Conservation (phyloP, 2,329 filamentous ascomycete species). For the Fusarium sulawesiense region DNA sequence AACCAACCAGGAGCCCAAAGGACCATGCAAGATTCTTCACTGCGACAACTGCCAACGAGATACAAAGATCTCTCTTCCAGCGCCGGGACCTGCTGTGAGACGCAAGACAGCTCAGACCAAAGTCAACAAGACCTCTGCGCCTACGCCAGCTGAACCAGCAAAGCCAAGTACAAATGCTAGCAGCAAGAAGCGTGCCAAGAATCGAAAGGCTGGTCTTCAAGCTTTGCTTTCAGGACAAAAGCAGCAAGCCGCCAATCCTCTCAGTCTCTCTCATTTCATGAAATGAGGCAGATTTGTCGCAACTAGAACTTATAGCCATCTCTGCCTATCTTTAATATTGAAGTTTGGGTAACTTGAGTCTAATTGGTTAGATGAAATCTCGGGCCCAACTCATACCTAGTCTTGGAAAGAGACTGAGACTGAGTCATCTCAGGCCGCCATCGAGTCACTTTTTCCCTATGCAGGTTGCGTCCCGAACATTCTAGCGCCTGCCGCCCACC, state of each 20-base stretch:
- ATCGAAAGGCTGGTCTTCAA: conserved; percentile 73
- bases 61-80: conserved; percentile 56
- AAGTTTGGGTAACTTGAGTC: neutral
- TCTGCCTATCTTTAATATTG: neutral
- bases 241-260: conserved; percentile 55
- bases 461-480: conserved; percentile 34
- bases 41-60: conserved; percentile 60
- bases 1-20: conserved; percentile 32
- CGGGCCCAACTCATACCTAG: conserved; percentile 5
- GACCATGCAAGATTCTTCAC: conserved; percentile 54
- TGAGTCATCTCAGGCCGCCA: conserved; percentile 27
- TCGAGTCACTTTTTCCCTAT: neutral
- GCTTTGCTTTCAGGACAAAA: conserved; percentile 68
- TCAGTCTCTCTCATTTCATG: conserved; percentile 69
- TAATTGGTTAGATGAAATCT: conserved; percentile 21
- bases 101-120: conserved; percentile 34
- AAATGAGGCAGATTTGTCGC: conserved; percentile 39
- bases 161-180: conserved; percentile 62
- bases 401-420: neutral
- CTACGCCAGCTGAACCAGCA: conserved; percentile 42
- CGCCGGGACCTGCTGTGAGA: conserved; percentile 50
- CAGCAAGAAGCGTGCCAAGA: conserved; percentile 74
- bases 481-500: conserved; percentile 38
- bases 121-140: conserved; percentile 32
- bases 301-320: neutral